Evolutionary conservation across 495 filamentous ascomycete species (phyloP).

Genomic region (Penicillium taxi): DNA sequence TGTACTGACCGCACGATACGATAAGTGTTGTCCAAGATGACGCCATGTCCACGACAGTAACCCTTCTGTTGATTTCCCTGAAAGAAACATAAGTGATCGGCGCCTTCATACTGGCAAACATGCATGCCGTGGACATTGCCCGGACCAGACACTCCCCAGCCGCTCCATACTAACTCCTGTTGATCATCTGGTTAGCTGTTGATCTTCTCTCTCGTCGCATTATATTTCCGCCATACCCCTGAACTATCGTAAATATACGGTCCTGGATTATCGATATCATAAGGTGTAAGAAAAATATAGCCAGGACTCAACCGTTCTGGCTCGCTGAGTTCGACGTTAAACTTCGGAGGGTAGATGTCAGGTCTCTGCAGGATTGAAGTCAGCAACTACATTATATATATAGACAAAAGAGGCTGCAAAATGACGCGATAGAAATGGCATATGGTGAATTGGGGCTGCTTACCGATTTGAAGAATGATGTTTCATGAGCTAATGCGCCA

Average conservation of each 20-base stretch:
- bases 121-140: constrained; percentile 39
- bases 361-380: constrained; percentile 23
- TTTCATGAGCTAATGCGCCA: constrained; percentile 10
- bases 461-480: constrained; percentile 25
- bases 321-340: constrained; percentile 24
- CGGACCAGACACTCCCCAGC: constrained; percentile 35
- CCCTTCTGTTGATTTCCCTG: constrained; percentile 47
- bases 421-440: constrained; percentile 4
- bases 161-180: constrained; percentile 42
- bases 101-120: constrained; percentile 40
- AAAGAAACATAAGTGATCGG: constrained; percentile 46
- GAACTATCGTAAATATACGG: constrained; percentile 40
- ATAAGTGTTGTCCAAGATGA: constrained; percentile 46
- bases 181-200: constrained; percentile 8
- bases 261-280: constrained; percentile 32
- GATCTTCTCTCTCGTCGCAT: neutral
- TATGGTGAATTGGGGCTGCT: too few relatives aligned
- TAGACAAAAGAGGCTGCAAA: constrained; percentile 1
- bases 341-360: constrained; percentile 31
- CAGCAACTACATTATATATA: too few relatives aligned
- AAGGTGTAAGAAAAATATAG: constrained; percentile 39
- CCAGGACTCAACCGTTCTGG: constrained; percentile 30
- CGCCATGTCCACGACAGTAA: constrained; percentile 45
- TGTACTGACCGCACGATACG: constrained; percentile 39
- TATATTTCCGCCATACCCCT: constrained; percentile 26